phyloP scores from a whole-genome alignment of 2,329 filamentous ascomycete genomes.

The Teratosphaeria zuluensis region DNA sequence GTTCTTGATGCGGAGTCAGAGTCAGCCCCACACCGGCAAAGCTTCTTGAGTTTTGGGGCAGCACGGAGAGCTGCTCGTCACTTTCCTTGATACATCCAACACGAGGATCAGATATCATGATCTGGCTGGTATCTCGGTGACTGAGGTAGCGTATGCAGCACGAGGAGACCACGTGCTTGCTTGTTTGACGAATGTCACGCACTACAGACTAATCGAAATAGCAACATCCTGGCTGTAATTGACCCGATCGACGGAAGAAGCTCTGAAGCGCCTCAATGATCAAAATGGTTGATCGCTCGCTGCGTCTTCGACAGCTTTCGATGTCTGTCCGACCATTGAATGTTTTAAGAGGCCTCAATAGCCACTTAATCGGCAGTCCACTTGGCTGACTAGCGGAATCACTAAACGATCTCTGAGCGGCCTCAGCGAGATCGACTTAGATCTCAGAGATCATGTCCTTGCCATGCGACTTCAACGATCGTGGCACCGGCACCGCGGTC shows the following conservation, averaged over 20 bases:
- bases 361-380: no score
- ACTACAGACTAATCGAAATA: not conserved
- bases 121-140: no score
- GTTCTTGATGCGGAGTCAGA: not conserved
- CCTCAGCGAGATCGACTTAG: not conserved
- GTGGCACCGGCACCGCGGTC: not conserved
- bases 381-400: no score
- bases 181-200: not conserved
- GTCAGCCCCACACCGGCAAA: not conserved
- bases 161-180: not conserved
- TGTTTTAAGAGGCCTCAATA: no score
- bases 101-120: not conserved
- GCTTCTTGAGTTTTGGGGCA: not conserved
- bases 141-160: not conserved
- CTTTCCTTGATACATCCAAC: not conserved
- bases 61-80: not conserved
- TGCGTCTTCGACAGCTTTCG: no score
- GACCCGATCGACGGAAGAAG: no score
- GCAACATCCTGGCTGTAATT: no score
- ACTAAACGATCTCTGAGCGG: not conserved
- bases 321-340: no score
- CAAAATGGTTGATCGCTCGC: no score
- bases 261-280: no score
- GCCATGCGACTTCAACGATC: not conserved
- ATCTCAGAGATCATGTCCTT: not conserved